Conservation (phyloP, 495 filamentous ascomycete species). For the Usnea hakonensis region DNA sequence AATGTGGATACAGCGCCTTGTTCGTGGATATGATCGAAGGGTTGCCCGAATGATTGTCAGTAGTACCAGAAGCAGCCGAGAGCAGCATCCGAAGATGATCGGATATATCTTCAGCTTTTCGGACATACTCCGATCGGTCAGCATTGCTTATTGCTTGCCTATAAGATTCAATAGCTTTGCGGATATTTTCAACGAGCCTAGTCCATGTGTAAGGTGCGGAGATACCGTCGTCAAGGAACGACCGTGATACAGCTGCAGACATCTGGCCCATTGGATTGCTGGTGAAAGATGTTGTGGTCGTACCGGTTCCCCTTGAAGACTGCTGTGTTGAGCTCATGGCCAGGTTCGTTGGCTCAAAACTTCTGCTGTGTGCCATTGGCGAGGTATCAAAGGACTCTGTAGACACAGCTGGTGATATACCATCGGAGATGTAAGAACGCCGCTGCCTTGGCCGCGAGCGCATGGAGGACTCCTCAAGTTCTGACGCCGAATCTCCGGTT, state of each 20-base stretch:
- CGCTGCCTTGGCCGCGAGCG: conserved; percentile 51
- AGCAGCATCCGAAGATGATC: conserved; percentile 92
- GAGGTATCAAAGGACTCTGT: conserved; percentile 76
- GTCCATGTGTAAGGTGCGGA: conserved; percentile 77
- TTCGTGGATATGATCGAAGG: conserved; percentile 99
- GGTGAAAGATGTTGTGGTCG: conserved; percentile 60
- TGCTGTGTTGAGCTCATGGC: conserved; percentile 36
- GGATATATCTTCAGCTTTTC: conserved; percentile 90
- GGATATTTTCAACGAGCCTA: conserved; percentile 82
- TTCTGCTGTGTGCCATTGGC: conserved; percentile 36
- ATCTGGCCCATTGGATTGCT: conserved; percentile 48
- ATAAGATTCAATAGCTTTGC: conserved; percentile 76
- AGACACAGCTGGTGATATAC: conserved; percentile 80
- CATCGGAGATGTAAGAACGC: conserved; percentile 58
- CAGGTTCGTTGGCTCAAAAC: conserved; percentile 41
- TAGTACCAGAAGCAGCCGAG: conserved; percentile 89
- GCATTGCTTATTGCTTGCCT: conserved; percentile 72
- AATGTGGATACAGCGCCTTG: conserved; percentile 92
- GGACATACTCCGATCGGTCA: conserved; percentile 82
- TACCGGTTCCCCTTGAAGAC: conserved; percentile 45
- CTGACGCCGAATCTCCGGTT: conserved; percentile 70
- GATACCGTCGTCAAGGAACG: conserved; percentile 78
- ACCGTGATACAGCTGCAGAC: conserved; percentile 51
- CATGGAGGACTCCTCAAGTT: conserved; percentile 64
- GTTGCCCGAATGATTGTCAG: conserved; percentile 96